phyloP scores from a whole-genome alignment of 176 grass and related monocot genomes.

The Aegilops umbellulata region DNA sequence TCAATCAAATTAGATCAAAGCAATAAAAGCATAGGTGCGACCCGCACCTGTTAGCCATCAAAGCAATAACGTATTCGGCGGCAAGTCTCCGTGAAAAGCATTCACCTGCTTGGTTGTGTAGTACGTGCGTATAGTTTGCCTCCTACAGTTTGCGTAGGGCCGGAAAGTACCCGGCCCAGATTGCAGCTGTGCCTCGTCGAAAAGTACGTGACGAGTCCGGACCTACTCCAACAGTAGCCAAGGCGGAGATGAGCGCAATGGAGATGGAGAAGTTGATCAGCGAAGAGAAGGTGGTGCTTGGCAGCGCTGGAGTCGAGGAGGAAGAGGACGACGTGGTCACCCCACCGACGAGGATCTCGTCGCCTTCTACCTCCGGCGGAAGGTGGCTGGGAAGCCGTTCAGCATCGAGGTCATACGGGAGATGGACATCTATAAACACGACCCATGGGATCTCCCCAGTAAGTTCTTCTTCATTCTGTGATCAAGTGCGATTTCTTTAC shows the following conservation, averaged over 20 bases:
- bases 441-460: constrained; percentile 90
- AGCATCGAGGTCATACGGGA: constrained; percentile 78
- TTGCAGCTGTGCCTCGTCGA: too few species aligned
- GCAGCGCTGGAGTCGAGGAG: constrained; percentile 2
- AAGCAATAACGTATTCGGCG: too few species aligned
- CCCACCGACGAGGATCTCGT: constrained; percentile 57
- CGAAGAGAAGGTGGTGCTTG: constrained; percentile 11
- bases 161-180: too few species aligned
- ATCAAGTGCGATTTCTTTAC: background rate
- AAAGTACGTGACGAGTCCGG: too few species aligned
- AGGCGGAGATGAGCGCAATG: constrained; percentile 1
- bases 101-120: too few species aligned
- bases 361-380: constrained; percentile 69
- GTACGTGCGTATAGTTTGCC: too few species aligned
- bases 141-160: too few species aligned
- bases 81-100: too few species aligned
- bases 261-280: constrained; percentile 24
- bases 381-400: constrained; percentile 60
- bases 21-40: too few species aligned
- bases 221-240: too few species aligned
- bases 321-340: constrained; percentile 25
- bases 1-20: too few species aligned
- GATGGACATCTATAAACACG: constrained; percentile 79
- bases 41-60: too few species aligned
- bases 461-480: background rate